These are phyloP conservation scores for Cryptosporidium muris DNA, from an alignment of 169 alveolate genomes.

Conservation along the genomic window DNA sequence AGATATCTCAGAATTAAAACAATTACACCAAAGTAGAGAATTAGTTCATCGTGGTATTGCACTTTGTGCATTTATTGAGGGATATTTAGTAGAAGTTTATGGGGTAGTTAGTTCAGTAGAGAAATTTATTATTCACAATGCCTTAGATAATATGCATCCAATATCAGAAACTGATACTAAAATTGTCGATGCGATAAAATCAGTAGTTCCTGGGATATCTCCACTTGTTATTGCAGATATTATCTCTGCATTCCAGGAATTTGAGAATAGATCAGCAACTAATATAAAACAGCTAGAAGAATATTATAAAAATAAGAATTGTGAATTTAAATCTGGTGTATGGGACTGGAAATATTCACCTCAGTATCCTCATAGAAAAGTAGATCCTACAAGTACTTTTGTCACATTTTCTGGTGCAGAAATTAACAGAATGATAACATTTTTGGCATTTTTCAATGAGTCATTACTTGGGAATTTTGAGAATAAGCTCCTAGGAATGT, in stretches of 20 bases:
- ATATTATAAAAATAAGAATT: conserved; percentile 8
- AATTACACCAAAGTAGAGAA: background rate
- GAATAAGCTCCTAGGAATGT: conserved; percentile 16
- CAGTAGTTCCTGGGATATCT: no score
- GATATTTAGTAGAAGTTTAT: conserved; percentile 21
- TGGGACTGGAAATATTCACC: conserved; percentile 15
- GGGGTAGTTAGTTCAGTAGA: conserved; percentile 27
- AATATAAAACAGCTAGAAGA: background rate
- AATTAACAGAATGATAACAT: conserved; percentile 25
- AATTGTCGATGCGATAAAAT: no score
- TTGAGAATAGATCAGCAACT: no score
- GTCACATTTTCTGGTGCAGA: conserved; percentile 18
- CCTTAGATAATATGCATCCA: no score
- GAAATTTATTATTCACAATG: no score
- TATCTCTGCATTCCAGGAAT: no score
- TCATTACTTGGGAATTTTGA: conserved; percentile 21
- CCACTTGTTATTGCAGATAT: no score
- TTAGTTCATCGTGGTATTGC: conserved; percentile 14
- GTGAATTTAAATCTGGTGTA: conserved; percentile 14
- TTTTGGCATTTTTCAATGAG: conserved; percentile 30
- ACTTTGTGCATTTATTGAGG: conserved; percentile 40
- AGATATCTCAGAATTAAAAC: conserved; percentile 1
- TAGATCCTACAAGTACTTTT: background rate
- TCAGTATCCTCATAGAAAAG: background rate
- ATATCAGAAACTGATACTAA: no score